A percentile compares a stretch with the other conserved stretches of the same genome.
Evolutionary conservation across 164 flowering plant genomes (phyloP).

Genomic region (Dillenia turbinata): DNA sequence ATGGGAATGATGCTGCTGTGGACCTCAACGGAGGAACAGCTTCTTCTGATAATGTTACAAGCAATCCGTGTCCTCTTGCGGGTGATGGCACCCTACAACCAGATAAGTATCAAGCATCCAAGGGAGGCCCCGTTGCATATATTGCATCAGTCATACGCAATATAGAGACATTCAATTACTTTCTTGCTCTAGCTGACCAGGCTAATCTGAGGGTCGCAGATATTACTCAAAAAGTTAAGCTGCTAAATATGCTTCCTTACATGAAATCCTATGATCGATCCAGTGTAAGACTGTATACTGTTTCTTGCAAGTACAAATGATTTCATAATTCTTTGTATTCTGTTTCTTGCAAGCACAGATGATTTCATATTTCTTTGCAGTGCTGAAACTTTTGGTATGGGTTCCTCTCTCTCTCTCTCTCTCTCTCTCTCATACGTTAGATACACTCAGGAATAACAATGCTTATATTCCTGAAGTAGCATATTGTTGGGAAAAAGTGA

Average conservation of each 20-base stretch:
- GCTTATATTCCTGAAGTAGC: too few species aligned
- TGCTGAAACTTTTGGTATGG: too few species aligned
- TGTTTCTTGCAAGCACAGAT: conserved; percentile 15
- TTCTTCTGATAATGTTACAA: background rate
- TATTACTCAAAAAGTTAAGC: conserved; percentile 41
- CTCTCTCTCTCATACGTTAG: too few species aligned
- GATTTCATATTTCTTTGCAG: background rate
- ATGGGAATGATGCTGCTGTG: background rate
- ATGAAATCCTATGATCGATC: conserved; percentile 63
- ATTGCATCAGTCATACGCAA: conserved; percentile 86
- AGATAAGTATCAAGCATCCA: conserved; percentile 1
- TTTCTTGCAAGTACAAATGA: conserved; percentile 18
- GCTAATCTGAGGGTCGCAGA: conserved; percentile 55
- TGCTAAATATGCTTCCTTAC: conserved; percentile 63
- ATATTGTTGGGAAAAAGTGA: too few species aligned
- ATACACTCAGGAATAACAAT: too few species aligned
- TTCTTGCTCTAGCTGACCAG: conserved; percentile 42
- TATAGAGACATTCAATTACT: conserved; percentile 59
- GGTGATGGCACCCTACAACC: background rate
- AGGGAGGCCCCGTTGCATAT: conserved; percentile 47
- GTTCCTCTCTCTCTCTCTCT: too few species aligned
- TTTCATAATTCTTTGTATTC: conserved; percentile 18
- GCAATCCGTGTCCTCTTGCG: conserved; percentile 1
- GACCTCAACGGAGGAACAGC: background rate
- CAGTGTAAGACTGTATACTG: conserved; percentile 35